Base-by-base conservation (phyloP, 1,284 basidiomycete species). In the Trichosporon ovoides region DNA sequence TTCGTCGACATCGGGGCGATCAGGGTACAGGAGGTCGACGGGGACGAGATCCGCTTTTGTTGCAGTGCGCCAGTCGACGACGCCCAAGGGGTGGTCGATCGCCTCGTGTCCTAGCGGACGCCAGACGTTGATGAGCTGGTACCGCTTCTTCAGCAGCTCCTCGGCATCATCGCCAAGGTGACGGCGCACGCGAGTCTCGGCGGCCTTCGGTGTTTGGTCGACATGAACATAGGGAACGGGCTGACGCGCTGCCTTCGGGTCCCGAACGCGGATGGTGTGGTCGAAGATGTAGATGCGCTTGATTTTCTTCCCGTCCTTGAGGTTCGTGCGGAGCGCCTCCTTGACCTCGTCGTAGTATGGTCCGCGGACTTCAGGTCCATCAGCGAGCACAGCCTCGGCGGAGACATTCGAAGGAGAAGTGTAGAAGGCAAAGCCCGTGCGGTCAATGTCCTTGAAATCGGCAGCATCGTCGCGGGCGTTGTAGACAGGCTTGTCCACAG, bases 51-150 rank as follows among this genome's bases (percentile, higher is more conserved):
- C 62, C 18, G 18, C 20, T 24, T 46, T 36, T 14, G 16, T 38
- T 0, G 59, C 55, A 2, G 54, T 52, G 19, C 62, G 62, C 59
- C 59, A 60, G 59, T 64, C 62, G 10, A 60, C 53, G 9, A 64
- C 59, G 18, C 55, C 62, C 5, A 64, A 52, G 0, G 62, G 62
- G 40, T 48, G 48, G 38, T 64, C 62, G 13, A 34, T 20, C 22
- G 59, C 59, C 3, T 52, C 36, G 38, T 58, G 54, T 0, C 49
- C 59, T 14, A 64, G 55, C 12, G 62, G 62, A 0, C 62, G 59
- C 62, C 62, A 64, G 18, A 64, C 62, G 50, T 64, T 64, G 57
- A 64, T 64, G 35, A 64, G 59, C 57, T 64, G 62, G 56, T 53
- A 58, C 16, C 59, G 57, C 33, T 57, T 53, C 49, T 59, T 46